Evolutionary conservation across 2,329 filamentous ascomycete species (phyloP), one percentile per base, ranked within the genome.

Genomic region (Dactylellina parvicollis): DNA sequence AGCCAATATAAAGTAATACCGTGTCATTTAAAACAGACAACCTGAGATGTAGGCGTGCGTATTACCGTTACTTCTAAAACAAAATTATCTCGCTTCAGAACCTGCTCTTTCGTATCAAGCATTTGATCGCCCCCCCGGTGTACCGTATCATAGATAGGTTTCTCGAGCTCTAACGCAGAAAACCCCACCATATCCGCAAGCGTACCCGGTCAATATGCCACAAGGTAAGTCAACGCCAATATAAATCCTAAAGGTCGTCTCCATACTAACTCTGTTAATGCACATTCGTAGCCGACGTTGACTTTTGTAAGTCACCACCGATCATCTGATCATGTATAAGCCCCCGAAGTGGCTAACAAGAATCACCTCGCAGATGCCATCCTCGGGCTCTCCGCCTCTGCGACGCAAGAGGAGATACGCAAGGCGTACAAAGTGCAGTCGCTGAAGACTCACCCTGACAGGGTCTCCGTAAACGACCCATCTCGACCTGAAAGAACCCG

Each of bases 401-500:
- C 94, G 34, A 90, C 88, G 0, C 87, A 89, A 70, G 88, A 92
- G 78, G 90, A 98, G 80, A 90, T 99, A 79, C 90, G 94, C 78
- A 90, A 92, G 85, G 95, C 92, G 57, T 99, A 98, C 84, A 99
- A 74, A 50, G 24, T 74, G 16, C 61, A 74, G 55, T 66, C 70
- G 10, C 70, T 74, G 5, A 74, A 74, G 46, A 74, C 70, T 10
- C 70, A 74, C n/a, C 70, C 70, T 3, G 95, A 99, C 81, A 91
- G 95, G 69, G 92, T 99, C 44, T 85, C 92, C 32, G 83, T 86
- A 76, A 88, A 92, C 81, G 94, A 92, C 4, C 92, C 93, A 38
- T 92, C 98, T 77, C 91, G 94, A 75, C 81, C 87, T 18, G 82
- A 86, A 12, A 90, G 93, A 78, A 99, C 95, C 4, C 91, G 91